Percentiles rank a stretch among this genome's conserved stretches.
phyloP scores from a whole-genome alignment of 2,329 filamentous ascomycete species.

The Hypoxylon sp. region DNA sequence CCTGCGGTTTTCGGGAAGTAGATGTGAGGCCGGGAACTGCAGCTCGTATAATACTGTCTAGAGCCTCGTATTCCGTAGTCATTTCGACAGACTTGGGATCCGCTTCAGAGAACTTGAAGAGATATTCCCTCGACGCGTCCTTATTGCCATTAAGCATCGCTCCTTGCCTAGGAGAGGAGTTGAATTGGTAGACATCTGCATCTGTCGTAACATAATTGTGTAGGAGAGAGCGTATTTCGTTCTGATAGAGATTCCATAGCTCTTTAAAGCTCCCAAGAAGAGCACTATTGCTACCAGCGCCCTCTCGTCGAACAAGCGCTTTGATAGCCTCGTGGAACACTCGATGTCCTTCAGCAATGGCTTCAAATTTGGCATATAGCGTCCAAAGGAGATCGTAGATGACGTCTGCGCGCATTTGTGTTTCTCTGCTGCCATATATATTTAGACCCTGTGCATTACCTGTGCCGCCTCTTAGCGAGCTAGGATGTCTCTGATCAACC shows the following conservation, averaged over 20 bases:
- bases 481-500: constrained; percentile 93
- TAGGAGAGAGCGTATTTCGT: constrained; percentile 92
- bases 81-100: constrained; percentile 86
- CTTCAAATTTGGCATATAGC: constrained; percentile 95
- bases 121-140: constrained; percentile 69
- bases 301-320: constrained; percentile 87
- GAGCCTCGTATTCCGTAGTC: constrained; percentile 85
- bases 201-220: constrained; percentile 98
- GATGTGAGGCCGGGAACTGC: constrained; percentile 94
- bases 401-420: constrained; percentile 84
- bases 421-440: constrained; percentile 77
- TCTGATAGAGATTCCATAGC: constrained; percentile 97
- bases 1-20: constrained; percentile 69
- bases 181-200: constrained; percentile 78
- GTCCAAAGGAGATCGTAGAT: constrained; percentile 94
- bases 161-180: constrained; percentile 68
- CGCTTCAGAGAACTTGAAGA: constrained; percentile 90
- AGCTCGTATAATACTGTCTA: constrained; percentile 89
- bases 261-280: constrained; percentile 94
- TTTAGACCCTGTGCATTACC: constrained; percentile 69
- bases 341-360: constrained; percentile 94
- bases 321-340: constrained; percentile 93
- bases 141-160: constrained; percentile 62
- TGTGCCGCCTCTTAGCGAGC: constrained; percentile 74
- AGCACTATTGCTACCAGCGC: constrained; percentile 72